phyloP scores from a whole-genome alignment of 2,329 filamentous ascomycete genomes.

The Colletotrichum sp. region DNA sequence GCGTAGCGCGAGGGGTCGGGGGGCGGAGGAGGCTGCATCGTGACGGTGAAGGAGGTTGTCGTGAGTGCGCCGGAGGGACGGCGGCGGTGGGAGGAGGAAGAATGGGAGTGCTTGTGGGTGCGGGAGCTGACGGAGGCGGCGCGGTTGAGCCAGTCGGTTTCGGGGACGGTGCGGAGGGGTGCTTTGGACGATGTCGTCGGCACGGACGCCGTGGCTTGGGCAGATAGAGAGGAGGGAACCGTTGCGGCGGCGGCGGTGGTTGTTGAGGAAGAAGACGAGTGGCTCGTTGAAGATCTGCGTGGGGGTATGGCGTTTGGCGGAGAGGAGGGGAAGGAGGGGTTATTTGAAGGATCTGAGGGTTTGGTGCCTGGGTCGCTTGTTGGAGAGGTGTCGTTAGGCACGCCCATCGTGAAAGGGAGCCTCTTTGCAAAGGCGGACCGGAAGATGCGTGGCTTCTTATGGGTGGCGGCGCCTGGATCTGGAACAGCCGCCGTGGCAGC shows the following conservation, averaged over 20 bases:
- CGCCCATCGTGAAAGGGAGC: slow-evolving; percentile 13
- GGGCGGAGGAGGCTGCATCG: slow-evolving; percentile 43
- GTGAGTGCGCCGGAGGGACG: slow-evolving; percentile 20
- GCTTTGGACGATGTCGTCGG: slow-evolving; percentile 37
- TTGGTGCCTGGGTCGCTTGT: slow-evolving; percentile 7
- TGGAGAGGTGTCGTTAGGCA: slow-evolving; percentile 9
- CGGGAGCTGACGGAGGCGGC: slow-evolving; percentile 33
- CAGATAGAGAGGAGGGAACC: neutral
- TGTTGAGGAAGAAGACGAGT: slow-evolving; percentile 27
- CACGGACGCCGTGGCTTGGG: slow-evolving; percentile 5
- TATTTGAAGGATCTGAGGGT: slow-evolving; percentile 8
- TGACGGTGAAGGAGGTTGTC: slow-evolving; percentile 34
- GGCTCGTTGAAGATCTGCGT: slow-evolving; percentile 69
- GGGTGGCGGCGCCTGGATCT: neutral
- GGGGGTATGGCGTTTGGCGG: slow-evolving; percentile 72
- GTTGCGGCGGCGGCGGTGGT: slow-evolving; percentile 17
- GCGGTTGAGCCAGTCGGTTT: slow-evolving; percentile 61
- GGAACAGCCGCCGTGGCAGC: neutral
- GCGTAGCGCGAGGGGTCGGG: slow-evolving; percentile 59
- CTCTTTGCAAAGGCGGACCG: neutral
- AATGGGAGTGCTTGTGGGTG: slow-evolving; percentile 5
- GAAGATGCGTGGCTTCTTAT: slow-evolving; percentile 13
- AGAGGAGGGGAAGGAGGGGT: slow-evolving; percentile 30
- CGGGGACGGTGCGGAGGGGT: slow-evolving; percentile 60
- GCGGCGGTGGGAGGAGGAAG: slow-evolving; percentile 4